Percentiles rank a stretch among this genome's conserved stretches.
Conservation (phyloP, 75 land plant genomes). For the Cupressus sempervirens region DNA sequence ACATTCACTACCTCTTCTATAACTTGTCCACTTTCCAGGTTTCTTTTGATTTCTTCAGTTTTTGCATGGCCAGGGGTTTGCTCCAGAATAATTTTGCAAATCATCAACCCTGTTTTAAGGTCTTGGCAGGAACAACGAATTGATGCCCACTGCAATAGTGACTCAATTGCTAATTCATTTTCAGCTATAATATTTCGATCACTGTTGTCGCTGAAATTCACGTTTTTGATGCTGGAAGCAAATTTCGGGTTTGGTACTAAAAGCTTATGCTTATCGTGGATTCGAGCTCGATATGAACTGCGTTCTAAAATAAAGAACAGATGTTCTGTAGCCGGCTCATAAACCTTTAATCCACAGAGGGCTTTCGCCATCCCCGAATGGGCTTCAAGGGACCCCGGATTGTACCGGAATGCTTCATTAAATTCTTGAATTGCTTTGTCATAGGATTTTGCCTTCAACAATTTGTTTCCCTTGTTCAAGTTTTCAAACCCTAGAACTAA, state of each 20-base stretch:
- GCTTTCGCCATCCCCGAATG: conserved; percentile 11
- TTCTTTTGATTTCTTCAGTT: conserved; percentile 10
- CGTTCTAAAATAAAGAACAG: conserved; percentile 11
- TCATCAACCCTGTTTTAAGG: background rate
- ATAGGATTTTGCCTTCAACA: background rate
- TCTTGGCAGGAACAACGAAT: background rate
- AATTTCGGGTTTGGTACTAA: background rate
- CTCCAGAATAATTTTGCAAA: conserved; percentile 18
- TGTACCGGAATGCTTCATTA: background rate
- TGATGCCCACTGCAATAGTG: conserved; percentile 15
- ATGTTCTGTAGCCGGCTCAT: background rate
- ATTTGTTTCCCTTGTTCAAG: conserved; percentile 1
- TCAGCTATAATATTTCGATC: background rate
- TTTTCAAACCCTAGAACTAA: conserved; percentile 10
- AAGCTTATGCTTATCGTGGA: background rate
- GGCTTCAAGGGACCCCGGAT: conserved; percentile 13
- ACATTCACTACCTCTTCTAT: conserved; percentile 9
- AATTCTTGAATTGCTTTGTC: conserved; percentile 11
- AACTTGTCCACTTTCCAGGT: background rate
- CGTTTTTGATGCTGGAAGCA: background rate
- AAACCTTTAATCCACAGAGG: background rate
- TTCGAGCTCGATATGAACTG: conserved; percentile 5
- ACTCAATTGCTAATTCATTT: conserved; percentile 13
- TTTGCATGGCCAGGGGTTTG: conserved; percentile 10
- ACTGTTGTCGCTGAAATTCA: background rate